phyloP scores from a whole-genome alignment of 371 early-diverging fungal species.

The Mortierella sp. region DNA sequence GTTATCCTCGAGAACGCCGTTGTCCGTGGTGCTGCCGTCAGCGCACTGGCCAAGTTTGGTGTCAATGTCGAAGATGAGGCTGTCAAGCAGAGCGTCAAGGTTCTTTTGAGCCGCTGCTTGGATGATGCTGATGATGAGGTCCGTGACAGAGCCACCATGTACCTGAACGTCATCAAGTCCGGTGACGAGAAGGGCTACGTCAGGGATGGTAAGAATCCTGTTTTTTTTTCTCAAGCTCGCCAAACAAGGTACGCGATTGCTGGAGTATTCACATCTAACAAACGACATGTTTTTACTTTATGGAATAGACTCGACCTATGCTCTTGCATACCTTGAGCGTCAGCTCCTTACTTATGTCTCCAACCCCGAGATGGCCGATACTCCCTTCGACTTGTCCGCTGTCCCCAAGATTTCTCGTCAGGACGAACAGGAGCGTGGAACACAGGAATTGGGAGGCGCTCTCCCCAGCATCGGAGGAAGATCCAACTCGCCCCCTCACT shows the following conservation, averaged over 20 bases:
- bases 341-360: conserved; percentile 88
- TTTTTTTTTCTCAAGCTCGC: background rate
- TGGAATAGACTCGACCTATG: conserved; percentile 80
- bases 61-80: conserved; percentile 81
- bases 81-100: conserved; percentile 85
- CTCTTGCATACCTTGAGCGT: conserved; percentile 89
- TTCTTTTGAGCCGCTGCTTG: conserved; percentile 92
- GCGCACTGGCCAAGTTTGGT: conserved; percentile 95
- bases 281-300: conserved; percentile 1
- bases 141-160: conserved; percentile 96
- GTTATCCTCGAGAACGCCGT: conserved; percentile 97
- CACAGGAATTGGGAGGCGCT: conserved; percentile 48
- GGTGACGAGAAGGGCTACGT: conserved; percentile 74
- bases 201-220: conserved; percentile 66
- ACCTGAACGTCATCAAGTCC: conserved; percentile 82
- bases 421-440: conserved; percentile 84
- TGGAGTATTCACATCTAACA: background rate
- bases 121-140: conserved; percentile 99
- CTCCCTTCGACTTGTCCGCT: conserved; percentile 83
- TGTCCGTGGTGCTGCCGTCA: conserved; percentile 98
- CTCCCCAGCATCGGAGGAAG: conserved; percentile 42
- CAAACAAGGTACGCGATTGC: background rate
- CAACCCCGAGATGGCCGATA: conserved; percentile 69
- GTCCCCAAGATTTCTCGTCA: conserved; percentile 87
- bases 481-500: conserved; percentile 42